These are phyloP conservation scores for Fusarium torreyae DNA, from an alignment of 2,329 filamentous ascomycete species.

Conservation along the genomic window DNA sequence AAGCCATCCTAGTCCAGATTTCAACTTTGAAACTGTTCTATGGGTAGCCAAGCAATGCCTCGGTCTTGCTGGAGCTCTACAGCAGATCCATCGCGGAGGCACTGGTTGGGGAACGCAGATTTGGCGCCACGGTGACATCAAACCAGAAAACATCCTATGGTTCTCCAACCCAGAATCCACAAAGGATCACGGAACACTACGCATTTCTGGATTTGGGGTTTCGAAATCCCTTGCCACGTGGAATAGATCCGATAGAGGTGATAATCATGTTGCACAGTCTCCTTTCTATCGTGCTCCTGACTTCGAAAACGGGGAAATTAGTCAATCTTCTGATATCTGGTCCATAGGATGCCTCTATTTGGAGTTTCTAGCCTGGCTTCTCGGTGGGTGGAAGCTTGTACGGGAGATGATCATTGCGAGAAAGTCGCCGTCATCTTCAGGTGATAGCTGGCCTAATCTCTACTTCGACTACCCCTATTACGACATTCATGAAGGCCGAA, in stretches of 20 bases:
- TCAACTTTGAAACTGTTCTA: neutral
- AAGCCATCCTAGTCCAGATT: neutral
- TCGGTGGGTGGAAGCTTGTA: constrained; percentile 15
- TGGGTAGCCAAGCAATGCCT: constrained; percentile 12
- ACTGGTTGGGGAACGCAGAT: too few species aligned
- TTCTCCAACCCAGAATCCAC: constrained; percentile 1
- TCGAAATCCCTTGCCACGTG: constrained; percentile 7
- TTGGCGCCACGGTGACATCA: constrained; percentile 35
- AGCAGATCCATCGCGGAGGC: constrained; percentile 20
- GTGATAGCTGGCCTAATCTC: neutral
- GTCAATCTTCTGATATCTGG: constrained; percentile 35
- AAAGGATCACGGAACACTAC: constrained; percentile 1
- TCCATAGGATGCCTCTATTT: constrained; percentile 36
- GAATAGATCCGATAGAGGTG: constrained; percentile 13
- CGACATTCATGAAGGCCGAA: neutral
- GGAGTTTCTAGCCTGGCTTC: constrained; percentile 31
- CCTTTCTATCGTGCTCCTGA: constrained; percentile 32
- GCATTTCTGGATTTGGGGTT: constrained; percentile 27
- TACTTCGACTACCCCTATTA: constrained; percentile 18
- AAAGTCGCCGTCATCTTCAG: neutral
- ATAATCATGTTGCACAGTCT: constrained; percentile 12
- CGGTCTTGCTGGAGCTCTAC: constrained; percentile 7
- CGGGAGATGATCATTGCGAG: constrained; percentile 47
- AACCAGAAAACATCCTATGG: constrained; percentile 32
- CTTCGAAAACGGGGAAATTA: constrained; percentile 5